phyloP scores from a whole-genome alignment of 164 flowering plant genomes.

The Magnolia officinalis region DNA sequence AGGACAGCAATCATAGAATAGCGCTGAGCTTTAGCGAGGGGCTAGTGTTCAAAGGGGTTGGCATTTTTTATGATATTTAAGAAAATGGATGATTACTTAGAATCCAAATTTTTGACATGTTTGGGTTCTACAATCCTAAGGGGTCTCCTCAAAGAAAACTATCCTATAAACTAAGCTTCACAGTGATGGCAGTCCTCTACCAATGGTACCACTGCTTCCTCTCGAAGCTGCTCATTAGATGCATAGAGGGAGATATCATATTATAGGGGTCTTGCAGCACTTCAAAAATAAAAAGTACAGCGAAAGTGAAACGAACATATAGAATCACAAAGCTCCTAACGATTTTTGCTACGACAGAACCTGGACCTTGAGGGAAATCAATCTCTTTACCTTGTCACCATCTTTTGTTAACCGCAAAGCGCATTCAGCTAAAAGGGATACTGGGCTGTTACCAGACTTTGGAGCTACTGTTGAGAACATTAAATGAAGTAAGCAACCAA shows the following conservation, averaged over 20 bases:
- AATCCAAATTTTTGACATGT: not conserved
- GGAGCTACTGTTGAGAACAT: conserved; percentile 25
- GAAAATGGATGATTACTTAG: not conserved
- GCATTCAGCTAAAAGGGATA: conserved; percentile 45
- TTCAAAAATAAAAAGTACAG: no score
- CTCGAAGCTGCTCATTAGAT: no score
- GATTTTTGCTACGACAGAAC: not conserved
- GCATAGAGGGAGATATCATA: no score
- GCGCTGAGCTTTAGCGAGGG: no score
- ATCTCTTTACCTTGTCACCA: conserved; percentile 84
- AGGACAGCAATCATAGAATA: no score
- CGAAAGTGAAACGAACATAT: no score
- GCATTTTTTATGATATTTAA: no score
- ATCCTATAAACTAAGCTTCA: not conserved
- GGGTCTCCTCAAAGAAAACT: not conserved
- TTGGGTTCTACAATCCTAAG: not conserved
- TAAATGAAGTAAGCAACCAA: not conserved
- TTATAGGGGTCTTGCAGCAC: no score
- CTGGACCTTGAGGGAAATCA: not conserved
- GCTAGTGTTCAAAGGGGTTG: no score
- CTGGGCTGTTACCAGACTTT: conserved; percentile 16
- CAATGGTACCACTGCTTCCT: no score
- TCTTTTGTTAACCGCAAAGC: conserved; percentile 74
- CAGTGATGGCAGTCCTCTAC: not conserved
- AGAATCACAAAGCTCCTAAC: not conserved